phyloP scores from a whole-genome alignment of 495 filamentous ascomycete species.

The Annulohypoxylon maeteangense region DNA sequence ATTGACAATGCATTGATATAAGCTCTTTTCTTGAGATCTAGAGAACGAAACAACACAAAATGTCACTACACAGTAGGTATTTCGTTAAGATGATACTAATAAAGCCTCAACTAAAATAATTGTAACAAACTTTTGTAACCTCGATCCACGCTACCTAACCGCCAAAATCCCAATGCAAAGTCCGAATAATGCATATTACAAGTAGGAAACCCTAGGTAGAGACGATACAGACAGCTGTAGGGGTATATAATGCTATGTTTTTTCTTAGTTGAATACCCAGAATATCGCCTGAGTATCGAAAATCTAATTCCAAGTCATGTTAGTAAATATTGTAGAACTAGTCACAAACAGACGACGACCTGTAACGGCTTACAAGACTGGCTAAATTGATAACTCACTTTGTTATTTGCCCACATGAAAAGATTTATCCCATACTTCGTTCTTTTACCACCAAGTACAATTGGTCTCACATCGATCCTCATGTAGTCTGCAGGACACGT shows the following conservation, averaged over 20 bases:
- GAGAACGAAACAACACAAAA: background rate
- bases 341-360: no score
- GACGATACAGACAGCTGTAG: background rate
- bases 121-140: slow-evolving; percentile 10
- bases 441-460: background rate
- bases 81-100: background rate
- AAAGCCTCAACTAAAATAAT: background rate
- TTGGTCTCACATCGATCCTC: background rate
- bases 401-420: slow-evolving; percentile 16
- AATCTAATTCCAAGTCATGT: slow-evolving; percentile 1
- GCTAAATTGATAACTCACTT: slow-evolving; percentile 21
- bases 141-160: background rate
- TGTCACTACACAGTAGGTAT: background rate
- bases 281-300: slow-evolving; percentile 17
- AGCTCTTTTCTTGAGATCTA: background rate
- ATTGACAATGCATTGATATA: no score
- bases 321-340: slow-evolving; percentile 3
- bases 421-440: slow-evolving; percentile 21
- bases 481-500: background rate
- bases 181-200: slow-evolving; percentile 8
- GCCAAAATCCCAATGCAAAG: slow-evolving; percentile 7
- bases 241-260: slow-evolving; percentile 22
- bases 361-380: background rate
- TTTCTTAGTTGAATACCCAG: slow-evolving; percentile 1
- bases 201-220: slow-evolving; percentile 1